Evolutionary conservation across 2,329 filamentous ascomycete genomes (phyloP), one percentile per base, ranked within the genome.

Genomic region (Fusarium pseudograminearum): DNA sequence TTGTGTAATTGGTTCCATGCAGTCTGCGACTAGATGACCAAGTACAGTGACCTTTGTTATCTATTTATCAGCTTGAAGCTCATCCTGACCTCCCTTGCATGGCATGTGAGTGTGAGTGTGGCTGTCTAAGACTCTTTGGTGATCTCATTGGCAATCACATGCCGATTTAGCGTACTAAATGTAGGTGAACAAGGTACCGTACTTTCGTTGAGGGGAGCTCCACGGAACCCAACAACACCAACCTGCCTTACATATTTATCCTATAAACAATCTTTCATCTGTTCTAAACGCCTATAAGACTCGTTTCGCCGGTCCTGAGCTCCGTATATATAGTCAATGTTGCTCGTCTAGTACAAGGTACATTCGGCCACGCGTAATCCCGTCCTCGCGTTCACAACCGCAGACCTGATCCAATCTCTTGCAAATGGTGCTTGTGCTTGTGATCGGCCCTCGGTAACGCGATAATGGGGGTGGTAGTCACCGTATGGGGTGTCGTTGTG

Each of bases 401-500:
- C 50, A 44, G 53, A 61, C 56, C 53, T 59, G 62, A 61, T 65
- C 48, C 38, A 41, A 51, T 59, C 57, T 59, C 42, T 40, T 33
- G 58, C 61, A 61, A 57, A 76, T 72, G 70, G 71, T 77, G 76
- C 71, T 73, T 74, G 71, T 76, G 76, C 73, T 73, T 74, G 75
- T 76, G 75, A 76, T 73, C 65, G 67, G 70, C 70, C 76, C 76
- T 79, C 77, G 75, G 77, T 74, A 78, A 81, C 74, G 47, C 61
- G 76, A 80, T 74, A 70, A 81, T 83, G 80, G 79, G 80, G 75
- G 77, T 84, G 64, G 76, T 83, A 47, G 71, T 82, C 64, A 83
- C 85, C 44, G 76, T 90, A 61, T 86, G 85, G 80, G 83, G 83
- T 67, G 84, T 91, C 80, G 76, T 91, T 36, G 76, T 88, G 34